phyloP scores from a whole-genome alignment of 306 rosid species.

The Begonia peltatifolia region DNA sequence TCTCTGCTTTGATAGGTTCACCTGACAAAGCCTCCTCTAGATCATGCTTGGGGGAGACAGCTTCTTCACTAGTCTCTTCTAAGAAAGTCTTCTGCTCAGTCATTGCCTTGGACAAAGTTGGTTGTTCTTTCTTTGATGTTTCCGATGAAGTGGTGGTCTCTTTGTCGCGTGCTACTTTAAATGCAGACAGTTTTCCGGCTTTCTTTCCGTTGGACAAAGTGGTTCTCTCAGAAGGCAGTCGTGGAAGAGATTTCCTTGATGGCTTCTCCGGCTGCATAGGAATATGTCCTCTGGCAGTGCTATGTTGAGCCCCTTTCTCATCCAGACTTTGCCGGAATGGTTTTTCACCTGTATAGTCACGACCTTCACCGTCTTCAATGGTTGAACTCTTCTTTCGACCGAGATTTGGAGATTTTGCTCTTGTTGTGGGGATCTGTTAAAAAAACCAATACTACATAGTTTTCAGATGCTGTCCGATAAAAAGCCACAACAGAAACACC shows the following conservation, averaged over 20 bases:
- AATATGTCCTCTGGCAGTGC: constrained; percentile 29
- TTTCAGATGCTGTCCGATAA: no score
- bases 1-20: constrained; percentile 23
- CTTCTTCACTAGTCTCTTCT: constrained; percentile 17
- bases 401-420: constrained; percentile 98
- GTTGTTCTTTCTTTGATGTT: constrained; percentile 25
- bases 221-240: constrained; percentile 53
- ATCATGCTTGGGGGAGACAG: not conserved
- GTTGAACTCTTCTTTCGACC: constrained; percentile 69
- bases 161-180: constrained; percentile 25
- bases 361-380: constrained; percentile 37
- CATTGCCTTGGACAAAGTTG: constrained; percentile 4
- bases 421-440: constrained; percentile 82
- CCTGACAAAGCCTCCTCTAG: constrained; percentile 19
- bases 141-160: constrained; percentile 26
- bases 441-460: not conserved
- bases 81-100: constrained; percentile 16
- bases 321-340: constrained; percentile 55
- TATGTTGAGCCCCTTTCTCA: constrained; percentile 44
- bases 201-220: constrained; percentile 25
- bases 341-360: constrained; percentile 19
- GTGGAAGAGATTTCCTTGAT: constrained; percentile 78
- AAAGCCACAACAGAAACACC: no score
- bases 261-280: constrained; percentile 54
- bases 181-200: constrained; percentile 27